phyloP scores from a whole-genome alignment of 768 basidiomycete genomes.

The Boletales sp. region DNA sequence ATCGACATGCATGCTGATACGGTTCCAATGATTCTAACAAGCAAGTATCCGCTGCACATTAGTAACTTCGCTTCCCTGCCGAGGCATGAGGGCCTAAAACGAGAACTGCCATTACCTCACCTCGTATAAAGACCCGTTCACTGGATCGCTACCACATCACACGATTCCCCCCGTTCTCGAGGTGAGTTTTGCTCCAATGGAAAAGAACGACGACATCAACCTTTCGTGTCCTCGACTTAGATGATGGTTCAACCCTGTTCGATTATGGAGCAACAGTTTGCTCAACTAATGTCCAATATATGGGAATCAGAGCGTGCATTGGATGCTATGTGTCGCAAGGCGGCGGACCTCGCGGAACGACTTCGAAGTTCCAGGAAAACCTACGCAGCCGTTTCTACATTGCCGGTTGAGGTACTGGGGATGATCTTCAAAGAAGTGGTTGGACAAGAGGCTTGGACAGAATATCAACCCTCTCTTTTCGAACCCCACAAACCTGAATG shows the following conservation, averaged over 20 bases:
- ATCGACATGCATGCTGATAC: neutral
- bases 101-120: constrained; percentile 6
- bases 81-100: neutral
- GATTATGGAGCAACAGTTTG: constrained; percentile 11
- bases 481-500: constrained; percentile 6
- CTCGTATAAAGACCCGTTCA: neutral
- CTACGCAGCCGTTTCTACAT: constrained; percentile 11
- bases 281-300: constrained; percentile 18
- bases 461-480: neutral
- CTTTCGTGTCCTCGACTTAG: constrained; percentile 1
- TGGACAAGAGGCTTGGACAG: neutral
- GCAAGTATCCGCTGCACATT: too few species aligned
- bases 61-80: constrained; percentile 8
- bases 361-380: constrained; percentile 1
- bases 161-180: neutral
- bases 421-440: constrained; percentile 23
- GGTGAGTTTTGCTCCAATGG: constrained; percentile 8
- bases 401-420: constrained; percentile 26
- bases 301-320: constrained; percentile 16
- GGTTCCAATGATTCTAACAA: neutral
- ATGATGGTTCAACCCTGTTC: constrained; percentile 5
- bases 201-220: neutral
- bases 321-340: constrained; percentile 19
- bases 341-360: constrained; percentile 6
- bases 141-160: neutral